A percentile compares a stretch with the other conserved stretches of the same genome.
Evolutionary conservation across 139 green algal species (phyloP).

Genomic region (Chlorella sorokiniana): DNA sequence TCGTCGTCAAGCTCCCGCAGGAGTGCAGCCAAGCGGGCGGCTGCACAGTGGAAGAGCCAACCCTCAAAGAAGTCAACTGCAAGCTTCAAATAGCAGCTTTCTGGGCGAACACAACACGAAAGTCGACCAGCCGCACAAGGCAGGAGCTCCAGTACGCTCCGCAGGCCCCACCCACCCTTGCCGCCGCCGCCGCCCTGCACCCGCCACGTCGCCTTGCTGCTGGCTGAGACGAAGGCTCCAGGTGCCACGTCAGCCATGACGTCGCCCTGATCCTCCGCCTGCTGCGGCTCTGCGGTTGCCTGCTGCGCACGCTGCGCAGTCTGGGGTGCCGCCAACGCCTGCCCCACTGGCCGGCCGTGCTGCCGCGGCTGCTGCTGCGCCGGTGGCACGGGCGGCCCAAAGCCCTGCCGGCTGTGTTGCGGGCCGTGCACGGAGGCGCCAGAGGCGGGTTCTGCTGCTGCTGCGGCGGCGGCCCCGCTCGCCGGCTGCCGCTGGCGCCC

Average conservation of each 20-base stretch:
- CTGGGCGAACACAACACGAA: no score
- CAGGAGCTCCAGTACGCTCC: no score
- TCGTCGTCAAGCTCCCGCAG: conserved; percentile 6
- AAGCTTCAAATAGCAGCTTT: no score
- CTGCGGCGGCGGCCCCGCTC: neutral
- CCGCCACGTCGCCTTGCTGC: conserved; percentile 18
- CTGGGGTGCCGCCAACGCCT: neutral
- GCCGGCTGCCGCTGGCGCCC: neutral
- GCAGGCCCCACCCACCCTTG: neutral
- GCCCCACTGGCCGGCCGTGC: neutral
- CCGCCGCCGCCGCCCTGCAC: neutral
- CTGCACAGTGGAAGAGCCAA: no score
- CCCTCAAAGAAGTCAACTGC: no score
- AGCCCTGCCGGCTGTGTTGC: neutral
- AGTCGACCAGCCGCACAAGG: no score
- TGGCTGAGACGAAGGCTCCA: conserved; percentile 4
- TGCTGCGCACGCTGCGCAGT: neutral
- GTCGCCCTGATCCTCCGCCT: neutral
- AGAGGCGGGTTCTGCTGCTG: neutral
- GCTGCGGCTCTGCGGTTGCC: neutral
- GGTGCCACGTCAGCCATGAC: conserved; percentile 27
- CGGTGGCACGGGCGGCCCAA: neutral
- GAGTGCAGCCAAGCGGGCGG: no score
- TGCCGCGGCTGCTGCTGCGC: neutral
- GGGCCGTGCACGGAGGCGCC: neutral